Percentiles rank a stretch among this genome's conserved stretches.
Conservation (phyloP, 2,329 filamentous ascomycete species). For the Neurospora crassa region DNA sequence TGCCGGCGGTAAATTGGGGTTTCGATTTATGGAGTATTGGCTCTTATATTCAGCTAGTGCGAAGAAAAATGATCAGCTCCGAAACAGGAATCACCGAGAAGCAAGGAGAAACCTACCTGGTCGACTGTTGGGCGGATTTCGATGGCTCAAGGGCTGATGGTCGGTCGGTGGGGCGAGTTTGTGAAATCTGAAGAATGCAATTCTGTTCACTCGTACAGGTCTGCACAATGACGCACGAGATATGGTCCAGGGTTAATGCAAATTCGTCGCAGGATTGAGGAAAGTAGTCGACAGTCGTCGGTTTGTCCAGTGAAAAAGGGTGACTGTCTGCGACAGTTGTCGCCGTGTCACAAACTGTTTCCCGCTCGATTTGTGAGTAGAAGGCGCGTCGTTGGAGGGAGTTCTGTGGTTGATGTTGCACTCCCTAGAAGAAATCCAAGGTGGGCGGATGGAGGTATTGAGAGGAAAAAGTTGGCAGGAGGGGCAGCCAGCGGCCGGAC, state of each 20-base stretch:
- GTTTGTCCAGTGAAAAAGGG: fast-evolving
- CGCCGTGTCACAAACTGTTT: neutral
- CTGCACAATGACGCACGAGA: too few species aligned
- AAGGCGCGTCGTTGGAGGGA: neutral
- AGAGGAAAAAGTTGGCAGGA: neutral
- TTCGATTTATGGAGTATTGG: too few species aligned
- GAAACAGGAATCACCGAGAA: too few species aligned
- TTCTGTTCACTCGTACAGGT: too few species aligned
- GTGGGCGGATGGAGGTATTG: neutral
- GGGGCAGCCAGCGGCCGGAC: neutral
- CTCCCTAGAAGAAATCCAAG: neutral
- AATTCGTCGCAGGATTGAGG: neutral
- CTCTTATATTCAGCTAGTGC: too few species aligned
- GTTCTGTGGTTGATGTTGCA: neutral
- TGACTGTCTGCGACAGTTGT: neutral
- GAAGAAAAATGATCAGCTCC: too few species aligned
- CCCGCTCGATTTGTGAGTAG: neutral
- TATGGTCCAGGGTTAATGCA: neutral
- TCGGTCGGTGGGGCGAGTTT: too few species aligned
- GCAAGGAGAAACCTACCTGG: too few species aligned
- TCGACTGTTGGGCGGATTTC: too few species aligned
- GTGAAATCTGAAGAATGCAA: too few species aligned
- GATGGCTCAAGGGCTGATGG: too few species aligned
- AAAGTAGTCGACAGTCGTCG: neutral
- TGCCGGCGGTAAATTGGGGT: too few species aligned